phyloP scores from a whole-genome alignment of 495 filamentous ascomycete genomes.

The Aspergillus taichungensis region DNA sequence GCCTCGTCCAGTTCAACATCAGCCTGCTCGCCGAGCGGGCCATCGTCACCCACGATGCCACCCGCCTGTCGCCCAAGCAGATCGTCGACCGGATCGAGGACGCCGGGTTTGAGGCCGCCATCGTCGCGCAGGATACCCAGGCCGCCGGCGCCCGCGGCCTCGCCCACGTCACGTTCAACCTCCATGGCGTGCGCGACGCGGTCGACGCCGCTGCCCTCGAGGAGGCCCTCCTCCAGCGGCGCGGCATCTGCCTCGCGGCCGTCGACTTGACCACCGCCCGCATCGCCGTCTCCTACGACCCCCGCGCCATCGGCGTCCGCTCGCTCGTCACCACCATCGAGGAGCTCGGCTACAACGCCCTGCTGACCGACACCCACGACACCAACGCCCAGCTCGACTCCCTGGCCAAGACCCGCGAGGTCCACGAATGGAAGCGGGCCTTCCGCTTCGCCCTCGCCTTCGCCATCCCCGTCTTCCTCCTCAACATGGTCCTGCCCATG shows the following conservation, averaged over 20 bases:
- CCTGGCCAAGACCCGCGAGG: slow-evolving; percentile 90
- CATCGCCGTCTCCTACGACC: slow-evolving; percentile 60
- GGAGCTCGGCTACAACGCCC: slow-evolving; percentile 69
- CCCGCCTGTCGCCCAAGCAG: slow-evolving; percentile 54
- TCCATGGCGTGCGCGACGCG: slow-evolving; percentile 71
- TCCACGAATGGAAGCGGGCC: slow-evolving; percentile 79
- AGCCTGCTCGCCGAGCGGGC: slow-evolving; percentile 88
- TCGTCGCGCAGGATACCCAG: slow-evolving; percentile 47
- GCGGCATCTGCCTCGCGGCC: slow-evolving; percentile 65
- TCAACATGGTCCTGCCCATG: slow-evolving; percentile 89
- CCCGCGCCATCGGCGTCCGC: slow-evolving; percentile 65
- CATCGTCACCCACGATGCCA: slow-evolving; percentile 74
- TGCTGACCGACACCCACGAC: slow-evolving; percentile 85
- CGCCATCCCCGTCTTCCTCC: slow-evolving; percentile 83
- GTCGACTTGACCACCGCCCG: slow-evolving; percentile 61
- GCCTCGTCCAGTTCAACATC: slow-evolving; percentile 82
- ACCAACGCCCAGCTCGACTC: slow-evolving; percentile 96
- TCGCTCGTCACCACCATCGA: slow-evolving; percentile 78
- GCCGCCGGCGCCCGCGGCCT: slow-evolving; percentile 24
- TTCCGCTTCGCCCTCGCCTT: slow-evolving; percentile 70
- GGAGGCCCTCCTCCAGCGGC: slow-evolving; percentile 49
- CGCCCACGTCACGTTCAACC: slow-evolving; percentile 58
- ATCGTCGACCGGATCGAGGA: slow-evolving; percentile 63
- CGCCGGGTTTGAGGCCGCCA: slow-evolving; percentile 75
- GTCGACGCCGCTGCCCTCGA: slow-evolving; percentile 64